Evolutionary conservation across 2,329 filamentous ascomycete species (phyloP), one percentile per base, ranked within the genome.

Genomic region (Didymella pinodella): DNA sequence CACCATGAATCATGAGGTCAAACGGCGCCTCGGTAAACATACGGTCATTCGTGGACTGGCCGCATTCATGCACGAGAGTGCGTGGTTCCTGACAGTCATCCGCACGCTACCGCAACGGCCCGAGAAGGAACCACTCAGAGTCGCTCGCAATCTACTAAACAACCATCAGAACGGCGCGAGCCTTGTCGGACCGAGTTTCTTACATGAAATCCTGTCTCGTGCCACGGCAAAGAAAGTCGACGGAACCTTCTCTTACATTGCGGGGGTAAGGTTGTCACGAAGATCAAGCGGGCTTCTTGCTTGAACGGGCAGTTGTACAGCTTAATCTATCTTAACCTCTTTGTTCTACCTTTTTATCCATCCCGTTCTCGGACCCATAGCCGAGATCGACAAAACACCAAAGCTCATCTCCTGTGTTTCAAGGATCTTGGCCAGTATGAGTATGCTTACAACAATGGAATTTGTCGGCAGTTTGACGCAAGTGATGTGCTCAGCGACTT

Each of bases 161-260:
- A 26, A 46, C 44, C 50, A 50, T 32, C 40, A 54, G 34, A 47
- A 34, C 34, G 46, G 56, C 32, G 16, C 43, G 18, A 43, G 11
- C n/a, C 50, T 46, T 59, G 50, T 54, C 56, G 56, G 56, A 47
- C 56, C 56, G 56, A 59, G 56, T 59, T 46, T 43, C 26, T 46
- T 28, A 50, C 56, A 54, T 54, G 34, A 20, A 49, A 49, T 14
- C 28, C 34, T 25, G 44, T 44, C 44, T 57, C 48, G 38, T 47
- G 48, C 34, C 43, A 38, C 50, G 49, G 50, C 40, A 50, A 54
- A 41, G 50, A 54, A 45, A 12, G 29, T 32, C 25, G 45, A 48
- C 38, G 44, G 49, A 32, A 54, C 40, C 12, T 41, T 46, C 49
- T 32, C 25, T 26, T 40, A 53, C 40, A 49, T 54, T 59, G 50